phyloP scores from a whole-genome alignment of 805 yeast species.

The Wickerhamomyces hampshirensis region DNA sequence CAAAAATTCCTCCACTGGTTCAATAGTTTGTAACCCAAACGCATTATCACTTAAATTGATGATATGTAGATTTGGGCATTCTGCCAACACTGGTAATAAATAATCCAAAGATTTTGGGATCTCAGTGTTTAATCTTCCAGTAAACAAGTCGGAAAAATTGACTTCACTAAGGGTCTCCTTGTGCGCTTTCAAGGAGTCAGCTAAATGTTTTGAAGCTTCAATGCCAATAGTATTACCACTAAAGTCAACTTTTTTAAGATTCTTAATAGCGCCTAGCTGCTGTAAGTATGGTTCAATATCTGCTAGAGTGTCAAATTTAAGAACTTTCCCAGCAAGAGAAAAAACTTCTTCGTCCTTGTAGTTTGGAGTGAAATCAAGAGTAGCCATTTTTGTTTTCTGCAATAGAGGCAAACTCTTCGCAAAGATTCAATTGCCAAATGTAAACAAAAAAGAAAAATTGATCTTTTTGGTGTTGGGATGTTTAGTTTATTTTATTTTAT shows the following conservation, averaged over 20 bases:
- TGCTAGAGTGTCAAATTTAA: conserved; percentile 65
- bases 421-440: no score
- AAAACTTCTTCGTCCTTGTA: conserved; percentile 44
- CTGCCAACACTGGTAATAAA: conserved; percentile 67
- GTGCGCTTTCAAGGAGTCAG: conserved; percentile 43
- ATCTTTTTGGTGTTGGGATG: background rate
- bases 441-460: background rate
- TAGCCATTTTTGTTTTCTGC: conserved; percentile 36
- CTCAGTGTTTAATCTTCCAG: conserved; percentile 92
- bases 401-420: no score
- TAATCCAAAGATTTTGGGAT: conserved; percentile 78
- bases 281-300: conserved; percentile 71
- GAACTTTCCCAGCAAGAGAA: conserved; percentile 68
- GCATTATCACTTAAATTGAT: conserved; percentile 93
- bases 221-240: conserved; percentile 95
- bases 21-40: conserved; percentile 92
- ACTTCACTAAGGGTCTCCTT: conserved; percentile 54
- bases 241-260: conserved; percentile 58
- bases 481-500: no score
- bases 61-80: conserved; percentile 63
- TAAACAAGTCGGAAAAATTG: conserved; percentile 87
- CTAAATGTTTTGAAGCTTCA: conserved; percentile 74
- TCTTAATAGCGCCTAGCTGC: conserved; percentile 40
- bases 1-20: conserved; percentile 76
- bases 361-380: conserved; percentile 33